phyloP scores from a whole-genome alignment of 371 early-diverging fungal species.

The Haplosporangium sp. region DNA sequence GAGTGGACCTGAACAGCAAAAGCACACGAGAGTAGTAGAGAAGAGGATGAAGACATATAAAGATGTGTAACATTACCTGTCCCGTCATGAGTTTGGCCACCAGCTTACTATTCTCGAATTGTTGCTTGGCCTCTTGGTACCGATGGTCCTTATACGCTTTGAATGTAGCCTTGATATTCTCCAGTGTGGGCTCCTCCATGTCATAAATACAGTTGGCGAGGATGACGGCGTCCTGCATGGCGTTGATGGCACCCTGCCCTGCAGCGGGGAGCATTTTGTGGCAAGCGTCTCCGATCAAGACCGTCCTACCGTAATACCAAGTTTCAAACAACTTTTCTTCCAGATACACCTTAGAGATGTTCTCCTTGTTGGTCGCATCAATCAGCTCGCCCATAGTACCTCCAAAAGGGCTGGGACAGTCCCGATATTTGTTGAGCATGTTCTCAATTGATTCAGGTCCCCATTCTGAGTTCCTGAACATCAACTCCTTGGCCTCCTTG shows the following conservation, averaged over 20 bases:
- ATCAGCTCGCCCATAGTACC: too few species aligned
- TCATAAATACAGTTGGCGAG: constrained; percentile 28
- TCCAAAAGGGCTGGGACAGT: constrained; percentile 4
- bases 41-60: too few species aligned
- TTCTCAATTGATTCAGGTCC: constrained; percentile 15
- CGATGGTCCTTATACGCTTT: constrained; percentile 12
- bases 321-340: too few species aligned
- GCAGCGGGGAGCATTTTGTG: constrained; percentile 20
- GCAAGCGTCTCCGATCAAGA: constrained; percentile 25
- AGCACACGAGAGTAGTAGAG: too few species aligned
- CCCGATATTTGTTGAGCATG: constrained; percentile 8
- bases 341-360: too few species aligned
- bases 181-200: not conserved
- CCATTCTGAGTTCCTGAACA: constrained; percentile 19
- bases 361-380: too few species aligned
- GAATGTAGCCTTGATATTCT: constrained; percentile 17
- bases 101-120: not conserved
- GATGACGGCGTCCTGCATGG: constrained; percentile 31
- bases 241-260: constrained; percentile 25
- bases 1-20: too few species aligned
- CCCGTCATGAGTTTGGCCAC: not conserved
- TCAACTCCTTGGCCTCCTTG: not conserved
- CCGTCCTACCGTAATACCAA: constrained; percentile 15
- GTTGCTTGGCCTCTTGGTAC: not conserved
- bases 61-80: too few species aligned